Base-by-base conservation (phyloP, 768 basidiomycete species). In the Cubamyces lactineus region DNA sequence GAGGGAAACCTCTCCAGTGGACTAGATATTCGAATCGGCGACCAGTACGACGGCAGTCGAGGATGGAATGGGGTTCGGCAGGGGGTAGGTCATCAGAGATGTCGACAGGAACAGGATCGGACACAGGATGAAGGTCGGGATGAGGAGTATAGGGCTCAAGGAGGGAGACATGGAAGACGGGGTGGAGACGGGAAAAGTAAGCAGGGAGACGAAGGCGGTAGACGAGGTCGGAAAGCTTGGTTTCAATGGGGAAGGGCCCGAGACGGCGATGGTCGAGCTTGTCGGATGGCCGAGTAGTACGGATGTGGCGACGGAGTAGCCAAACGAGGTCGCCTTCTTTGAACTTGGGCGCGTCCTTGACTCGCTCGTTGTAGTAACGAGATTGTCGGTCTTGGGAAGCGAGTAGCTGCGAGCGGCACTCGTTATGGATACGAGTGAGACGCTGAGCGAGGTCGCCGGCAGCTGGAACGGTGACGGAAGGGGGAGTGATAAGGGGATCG, bases 251-350 rank as follows among this genome's bases (percentile, higher is more conserved):
- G 41, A 53, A 53, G 17, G 53, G 53, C 5, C 53, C 53, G 15
- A 53, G 53, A 19, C 53, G 53, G 23, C 53, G 53, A 28, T 53
- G 53, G 38, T 53, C 53, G 66, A 82, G 76, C 65, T 82, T 82
- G 40, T 69, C 58, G 7, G 76, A 75, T 1, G 79, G 79, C 8
- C 77, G 69, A n/a, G 71, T 76, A 12, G 79, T 80, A 28, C 70
- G 71, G 66, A 81, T 78, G 62, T 81, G 75, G 24, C 67, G 67
- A 9, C 69, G 67, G 2, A 78, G 68, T 2, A 80, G 63, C 76
- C 77, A 80, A 12, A 80, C 77, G 2, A 72, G 63, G 19, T 78
- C 67, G 48, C 70, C 77, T 13, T 65, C 67, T 49, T 74, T 23
- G 59, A 75, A 73, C 15, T 71, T 53, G 0, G 76, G 78, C 2